These are phyloP conservation scores for Tolypocladium paradoxum DNA, from an alignment of 2,329 filamentous ascomycete genomes.

Conservation along the genomic window DNA sequence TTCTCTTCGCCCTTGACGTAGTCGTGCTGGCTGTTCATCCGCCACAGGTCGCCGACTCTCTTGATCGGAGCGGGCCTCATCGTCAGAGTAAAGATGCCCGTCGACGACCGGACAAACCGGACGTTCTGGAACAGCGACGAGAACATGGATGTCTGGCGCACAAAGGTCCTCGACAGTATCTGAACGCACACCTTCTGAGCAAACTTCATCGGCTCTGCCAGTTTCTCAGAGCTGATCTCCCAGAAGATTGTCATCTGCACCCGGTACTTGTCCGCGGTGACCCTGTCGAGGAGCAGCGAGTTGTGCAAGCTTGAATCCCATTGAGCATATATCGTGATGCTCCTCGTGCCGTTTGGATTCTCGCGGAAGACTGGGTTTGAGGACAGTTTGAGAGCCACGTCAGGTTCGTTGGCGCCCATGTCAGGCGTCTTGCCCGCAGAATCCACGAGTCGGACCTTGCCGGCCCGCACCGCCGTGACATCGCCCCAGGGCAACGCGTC, in stretches of 20 bases:
- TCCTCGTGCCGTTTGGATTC: conserved; percentile 83
- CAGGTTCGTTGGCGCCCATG: conserved; percentile 57
- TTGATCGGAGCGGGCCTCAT: conserved; percentile 86
- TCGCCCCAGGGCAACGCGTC: conserved; percentile 84
- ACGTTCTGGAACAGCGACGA: conserved; percentile 77
- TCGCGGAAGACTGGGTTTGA: conserved; percentile 69
- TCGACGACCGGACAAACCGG: conserved; percentile 77
- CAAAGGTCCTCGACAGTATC: conserved; percentile 72
- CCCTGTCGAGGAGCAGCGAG: conserved; percentile 85
- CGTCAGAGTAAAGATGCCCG: conserved; percentile 74
- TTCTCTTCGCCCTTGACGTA: conserved; percentile 95
- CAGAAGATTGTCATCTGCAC: conserved; percentile 81
- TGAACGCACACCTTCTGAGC: conserved; percentile 71
- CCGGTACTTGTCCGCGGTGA: conserved; percentile 84
- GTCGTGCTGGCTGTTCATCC: conserved; percentile 88
- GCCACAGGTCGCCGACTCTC: conserved; percentile 85
- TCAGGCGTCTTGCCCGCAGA: conserved; percentile 76
- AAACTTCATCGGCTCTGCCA: conserved; percentile 84
- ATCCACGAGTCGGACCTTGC: conserved; percentile 74
- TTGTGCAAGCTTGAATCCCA: conserved; percentile 95
- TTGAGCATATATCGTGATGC: conserved; percentile 77
- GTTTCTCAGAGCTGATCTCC: conserved; percentile 73
- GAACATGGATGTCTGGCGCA: conserved; percentile 79
- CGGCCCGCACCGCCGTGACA: conserved; percentile 64
- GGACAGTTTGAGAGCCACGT: conserved; percentile 68